Base-by-base conservation (phyloP, 331 rosid species). In the Acacia pycnantha region DNA sequence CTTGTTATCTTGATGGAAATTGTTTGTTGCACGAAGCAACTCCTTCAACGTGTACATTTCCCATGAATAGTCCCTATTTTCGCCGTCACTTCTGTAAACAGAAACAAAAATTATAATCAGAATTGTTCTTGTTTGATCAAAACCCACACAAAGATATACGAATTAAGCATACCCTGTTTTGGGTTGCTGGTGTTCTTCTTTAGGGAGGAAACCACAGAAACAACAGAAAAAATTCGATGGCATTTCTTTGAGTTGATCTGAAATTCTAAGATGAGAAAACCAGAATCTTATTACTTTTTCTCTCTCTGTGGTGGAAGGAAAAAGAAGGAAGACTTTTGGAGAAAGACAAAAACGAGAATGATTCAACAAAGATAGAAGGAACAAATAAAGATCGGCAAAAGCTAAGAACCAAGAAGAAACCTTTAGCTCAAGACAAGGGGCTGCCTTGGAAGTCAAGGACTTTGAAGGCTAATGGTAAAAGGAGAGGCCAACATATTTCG, bases 21-120 rank as follows among this genome's bases (percentile, higher is more conserved):
- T 89, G 77, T 89, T 89, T 72, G 98, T 94, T 59, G 95, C 95
- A 4, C 83, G 90, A 67, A 90, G 87, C 85, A 94, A 92, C 86
- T 94, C 95, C 90, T 90, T 90, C 75, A 94, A 86, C 9, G 86
- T 84, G 87, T 90, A 94, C 70, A 77, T 80, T 65, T 94, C 90
- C 98, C 98, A 94, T 33, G 94, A 92, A 70, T 92, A 94, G 65
- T 89, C 97, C 77, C 75, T 74, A 21, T 26, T 83, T 22, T 67
- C 85, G 35, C 64, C 79, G 21, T 11, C 85, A 79, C 81, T 84
- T 43, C 86, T 51, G 4, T 12, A 13, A 58, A 48, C 44, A 67
- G 8, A 16, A 53, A 24, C 74, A 14, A 29, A 65, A 66, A 33
- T 2, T 37, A 37, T 37, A 37, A 26, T 31, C 66, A 78, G 59